phyloP scores from a whole-genome alignment of 768 basidiomycete species.

The Stropharia rugosoannulata region DNA sequence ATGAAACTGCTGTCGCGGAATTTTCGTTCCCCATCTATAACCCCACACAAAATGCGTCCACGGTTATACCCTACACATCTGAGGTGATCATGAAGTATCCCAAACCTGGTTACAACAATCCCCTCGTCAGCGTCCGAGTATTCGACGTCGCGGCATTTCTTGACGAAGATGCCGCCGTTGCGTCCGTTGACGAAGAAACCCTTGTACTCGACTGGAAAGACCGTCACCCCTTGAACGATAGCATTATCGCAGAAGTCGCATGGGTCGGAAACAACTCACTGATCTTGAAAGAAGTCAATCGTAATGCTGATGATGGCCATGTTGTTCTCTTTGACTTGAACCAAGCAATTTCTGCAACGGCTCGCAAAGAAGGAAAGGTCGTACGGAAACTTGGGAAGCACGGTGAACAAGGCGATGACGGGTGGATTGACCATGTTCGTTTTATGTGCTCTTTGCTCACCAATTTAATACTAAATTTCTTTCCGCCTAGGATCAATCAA shows the following conservation, averaged over 20 bases:
- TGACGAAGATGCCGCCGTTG: constrained; percentile 25
- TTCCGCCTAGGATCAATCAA: constrained; percentile 52
- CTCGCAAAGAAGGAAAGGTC: constrained; percentile 44
- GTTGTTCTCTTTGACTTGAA: constrained; percentile 74
- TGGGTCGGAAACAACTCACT: constrained; percentile 83
- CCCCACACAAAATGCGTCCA: constrained; percentile 66
- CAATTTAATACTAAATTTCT: not conserved
- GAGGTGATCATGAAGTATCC: constrained; percentile 79
- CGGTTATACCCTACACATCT: constrained; percentile 77
- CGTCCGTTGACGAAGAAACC: constrained; percentile 41
- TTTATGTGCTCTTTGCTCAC: constrained; percentile 2
- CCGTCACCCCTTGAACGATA: constrained; percentile 55
- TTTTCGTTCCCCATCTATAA: constrained; percentile 93
- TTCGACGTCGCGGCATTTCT: constrained; percentile 72
- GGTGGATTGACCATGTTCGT: constrained; percentile 91
- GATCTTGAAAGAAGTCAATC: constrained; percentile 83
- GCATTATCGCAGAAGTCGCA: constrained; percentile 77
- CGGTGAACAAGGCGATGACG: constrained; percentile 87
- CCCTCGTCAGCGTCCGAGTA: constrained; percentile 77
- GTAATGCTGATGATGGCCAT: constrained; percentile 78
- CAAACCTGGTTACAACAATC: constrained; percentile 90
- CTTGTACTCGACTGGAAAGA: constrained; percentile 67
- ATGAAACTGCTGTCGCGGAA: constrained; percentile 86
- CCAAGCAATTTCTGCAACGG: constrained; percentile 17
- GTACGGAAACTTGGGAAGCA: constrained; percentile 77